Conservation (phyloP, 306 rosid genomes). For the Fragaria nilgerrensis region DNA sequence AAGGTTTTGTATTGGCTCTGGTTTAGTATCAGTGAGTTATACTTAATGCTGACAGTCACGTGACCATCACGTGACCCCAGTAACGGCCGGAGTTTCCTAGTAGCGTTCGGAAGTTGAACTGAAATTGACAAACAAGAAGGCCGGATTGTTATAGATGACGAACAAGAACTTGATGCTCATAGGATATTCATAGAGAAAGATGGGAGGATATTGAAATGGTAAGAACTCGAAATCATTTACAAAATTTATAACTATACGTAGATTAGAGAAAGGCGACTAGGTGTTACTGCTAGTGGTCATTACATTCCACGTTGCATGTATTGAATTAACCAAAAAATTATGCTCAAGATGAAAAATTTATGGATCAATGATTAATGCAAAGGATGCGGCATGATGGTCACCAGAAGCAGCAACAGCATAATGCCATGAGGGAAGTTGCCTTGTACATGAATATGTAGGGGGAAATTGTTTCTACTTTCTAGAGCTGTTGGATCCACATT, state of each 20-base stretch:
- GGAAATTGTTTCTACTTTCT: slow-evolving; percentile 16
- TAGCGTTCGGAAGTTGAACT: no score
- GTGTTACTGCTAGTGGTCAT: slow-evolving; percentile 11
- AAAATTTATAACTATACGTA: slow-evolving; percentile 10
- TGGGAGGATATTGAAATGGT: background rate
- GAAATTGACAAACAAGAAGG: no score
- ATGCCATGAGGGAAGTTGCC: background rate
- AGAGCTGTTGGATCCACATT: slow-evolving; percentile 8
- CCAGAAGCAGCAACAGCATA: background rate
- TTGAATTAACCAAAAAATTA: slow-evolving; percentile 10
- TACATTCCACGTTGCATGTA: slow-evolving; percentile 22
- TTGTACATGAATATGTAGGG: slow-evolving; percentile 14
- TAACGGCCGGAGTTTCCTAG: no score
- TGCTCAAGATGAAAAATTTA: slow-evolving; percentile 3
- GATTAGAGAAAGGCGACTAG: background rate
- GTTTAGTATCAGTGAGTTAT: no score
- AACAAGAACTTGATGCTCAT: background rate
- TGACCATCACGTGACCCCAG: background rate
- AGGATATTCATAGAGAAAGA: background rate
- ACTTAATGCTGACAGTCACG: background rate
- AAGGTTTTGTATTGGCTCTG: background rate
- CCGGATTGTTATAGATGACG: background rate
- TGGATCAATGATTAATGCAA: slow-evolving; percentile 6
- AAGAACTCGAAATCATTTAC: slow-evolving; percentile 29
- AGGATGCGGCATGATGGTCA: background rate